Base-by-base conservation (phyloP, 2,329 filamentous ascomycete genomes). In the Sporothrix brunneoviolacea region DNA sequence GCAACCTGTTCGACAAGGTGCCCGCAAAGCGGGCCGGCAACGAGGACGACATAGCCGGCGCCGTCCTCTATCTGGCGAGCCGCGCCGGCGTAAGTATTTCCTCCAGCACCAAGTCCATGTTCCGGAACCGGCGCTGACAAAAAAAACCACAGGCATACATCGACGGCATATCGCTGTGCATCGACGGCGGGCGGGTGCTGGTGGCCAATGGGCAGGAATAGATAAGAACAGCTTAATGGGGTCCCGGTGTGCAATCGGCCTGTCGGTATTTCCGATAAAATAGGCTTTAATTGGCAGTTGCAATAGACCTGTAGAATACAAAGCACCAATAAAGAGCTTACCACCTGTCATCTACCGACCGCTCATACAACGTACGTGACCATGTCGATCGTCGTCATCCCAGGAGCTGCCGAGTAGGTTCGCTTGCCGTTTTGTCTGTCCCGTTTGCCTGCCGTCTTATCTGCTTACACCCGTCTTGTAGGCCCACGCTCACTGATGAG, bases 11-110 rank as follows among this genome's bases (percentile, higher is more conserved):
- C 28, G 68, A 69, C 0, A 80, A 80, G 73, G 63, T 57, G 61
- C 72, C 56, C 51, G 69, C 54, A 55, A 54, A 54, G 21, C 53
- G 75, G 38, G 77, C 77, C 0, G 80, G 79, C 0, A 73, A 77
- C 22, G 80, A 82, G 55, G 62, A 73, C 28, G 79, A 82, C 59
- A 82, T 82, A 71, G 78, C 75, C 1, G 70, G 71, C 37, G 75
- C 74, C 0, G 69, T 82, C 3, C 61, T 83, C 22, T 82, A 77
- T 54, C 66, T 70, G 16, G 74, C 71, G 4, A 57, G 53, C 28
- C 48, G 51, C 4, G 55, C 53, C 1, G 55, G 55, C 2, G 51
- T 52, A 45, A 35, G 50, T 51, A n/a, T n/a, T n/a, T n/a, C n/a
- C n/a, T n/a, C n/a, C n/a, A n/a, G n/a, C n/a, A n/a, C n/a, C n/a